Evolutionary conservation across 2,329 filamentous ascomycete genomes (phyloP).

Genomic region (Colletotrichum scovillei): DNA sequence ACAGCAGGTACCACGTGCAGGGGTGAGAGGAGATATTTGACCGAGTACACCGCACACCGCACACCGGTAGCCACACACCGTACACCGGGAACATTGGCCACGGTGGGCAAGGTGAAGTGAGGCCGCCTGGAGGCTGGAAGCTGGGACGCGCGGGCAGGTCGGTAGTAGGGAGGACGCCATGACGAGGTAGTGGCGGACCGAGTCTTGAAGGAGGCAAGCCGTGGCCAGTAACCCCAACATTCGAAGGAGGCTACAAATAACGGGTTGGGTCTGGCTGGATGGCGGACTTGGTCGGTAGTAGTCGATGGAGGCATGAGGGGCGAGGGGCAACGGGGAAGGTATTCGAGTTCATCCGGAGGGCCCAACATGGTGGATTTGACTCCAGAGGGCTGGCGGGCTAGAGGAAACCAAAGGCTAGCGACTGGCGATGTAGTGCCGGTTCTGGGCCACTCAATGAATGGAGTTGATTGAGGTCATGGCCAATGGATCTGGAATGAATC

Average conservation of each 20-base stretch:
- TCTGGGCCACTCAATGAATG: conserved; percentile 11
- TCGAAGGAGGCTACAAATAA: not conserved
- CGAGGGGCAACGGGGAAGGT: conserved; percentile 18
- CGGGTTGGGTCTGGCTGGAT: not conserved
- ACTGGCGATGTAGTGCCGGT: not conserved
- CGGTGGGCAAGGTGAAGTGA: conserved; percentile 1
- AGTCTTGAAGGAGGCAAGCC: not conserved
- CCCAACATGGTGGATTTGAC: conserved; percentile 22
- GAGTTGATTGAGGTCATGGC: conserved; percentile 22
- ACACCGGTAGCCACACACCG: conserved; percentile 1
- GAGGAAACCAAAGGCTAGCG: not conserved
- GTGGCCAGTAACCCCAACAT: conserved; percentile 5
- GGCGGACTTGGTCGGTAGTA: conserved; percentile 6
- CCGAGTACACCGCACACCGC: conserved; percentile 24
- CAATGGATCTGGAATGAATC: conserved; percentile 22
- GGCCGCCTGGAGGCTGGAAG: not conserved
- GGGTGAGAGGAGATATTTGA: conserved; percentile 1
- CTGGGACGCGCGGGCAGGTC: not conserved
- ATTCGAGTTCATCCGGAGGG: conserved; percentile 7
- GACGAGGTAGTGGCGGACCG: not conserved
- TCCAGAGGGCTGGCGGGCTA: conserved; percentile 12
- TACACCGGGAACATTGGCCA: not conserved
- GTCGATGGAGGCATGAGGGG: conserved; percentile 9
- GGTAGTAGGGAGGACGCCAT: not conserved
- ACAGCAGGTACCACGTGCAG: not conserved